Evolutionary conservation across 768 basidiomycete species (phyloP), one percentile per base, ranked within the genome.

Genomic region (Panaeolus cyanescens): DNA sequence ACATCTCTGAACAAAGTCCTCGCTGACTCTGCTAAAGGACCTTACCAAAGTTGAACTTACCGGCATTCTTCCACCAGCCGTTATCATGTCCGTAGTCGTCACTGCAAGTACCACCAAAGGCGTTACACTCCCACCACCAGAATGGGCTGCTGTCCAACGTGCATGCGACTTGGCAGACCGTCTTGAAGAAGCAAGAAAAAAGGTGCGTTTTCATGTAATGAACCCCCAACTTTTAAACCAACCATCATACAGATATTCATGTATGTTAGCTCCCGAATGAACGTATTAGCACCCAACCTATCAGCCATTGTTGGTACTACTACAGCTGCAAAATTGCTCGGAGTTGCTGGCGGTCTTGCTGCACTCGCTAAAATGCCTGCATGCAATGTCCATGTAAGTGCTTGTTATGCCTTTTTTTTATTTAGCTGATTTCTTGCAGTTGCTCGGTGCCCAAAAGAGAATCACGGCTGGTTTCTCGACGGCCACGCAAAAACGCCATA

Each of bases 201-300:
- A 89, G 83, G 95, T 92, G 59, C 50, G 69, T 61, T 34, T 32
- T 32, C 9, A 22, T 58, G 5, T 22, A 40, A 32, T 34, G n/a
- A n/a, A n/a, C n/a, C 50, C 31, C 15, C 22, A 36, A 19, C 19
- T 39, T 54, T 56, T 65, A 36, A 37, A 63, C 33, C 5, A 33
- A 59, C 19, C 31, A 13, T 30, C 40, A 59, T 33, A 36, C 5
- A 96, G 92, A 99, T 99, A 69, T 96, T 99, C 79, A 90, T 92
- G 83, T 99, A 99, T 85, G 97, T 99, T 75, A 96, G 96, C 82
- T 96, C 94, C 69, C 87, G 97, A 80, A 99, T 99, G 94, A 93
- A 94, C 79, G 86, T 95, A 60, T 90, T 99, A 71, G 96, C 97
- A 67, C 97, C 97, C 70, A 99, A 99, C 76, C 87, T 99, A 72